Evolutionary conservation across 306 rosid species (phyloP).

Genomic region (Castanea sativa): DNA sequence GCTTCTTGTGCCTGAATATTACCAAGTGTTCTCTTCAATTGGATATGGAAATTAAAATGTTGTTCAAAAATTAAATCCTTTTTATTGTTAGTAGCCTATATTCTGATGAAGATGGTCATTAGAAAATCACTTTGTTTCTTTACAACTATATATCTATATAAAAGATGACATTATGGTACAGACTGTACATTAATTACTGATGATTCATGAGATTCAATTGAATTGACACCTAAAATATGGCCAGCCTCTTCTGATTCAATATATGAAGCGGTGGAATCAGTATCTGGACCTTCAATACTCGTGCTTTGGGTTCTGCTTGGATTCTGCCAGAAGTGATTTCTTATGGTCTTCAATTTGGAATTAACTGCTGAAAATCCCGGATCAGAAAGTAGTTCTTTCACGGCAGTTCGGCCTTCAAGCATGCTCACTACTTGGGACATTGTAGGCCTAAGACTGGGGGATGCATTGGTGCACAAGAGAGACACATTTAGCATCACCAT

Average conservation of each 20-base stretch:
- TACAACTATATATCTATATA: not conserved
- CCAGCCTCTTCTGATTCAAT: conserved; percentile 42
- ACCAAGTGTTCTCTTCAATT: too few relatives aligned
- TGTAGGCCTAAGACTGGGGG: conserved; percentile 85
- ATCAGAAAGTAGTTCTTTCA: conserved; percentile 73
- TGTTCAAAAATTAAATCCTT: too few relatives aligned
- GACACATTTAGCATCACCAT: conserved; percentile 83
- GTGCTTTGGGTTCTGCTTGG: conserved; percentile 63
- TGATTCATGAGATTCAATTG: conserved; percentile 32
- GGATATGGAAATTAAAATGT: too few relatives aligned
- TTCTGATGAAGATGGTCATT: too few relatives aligned
- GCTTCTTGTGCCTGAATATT: too few relatives aligned
- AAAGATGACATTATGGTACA: not conserved
- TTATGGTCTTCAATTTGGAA: conserved; percentile 50
- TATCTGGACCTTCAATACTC: conserved; percentile 35
- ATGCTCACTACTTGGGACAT: conserved; percentile 93
- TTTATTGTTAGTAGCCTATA: too few relatives aligned
- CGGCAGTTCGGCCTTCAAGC: conserved; percentile 85
- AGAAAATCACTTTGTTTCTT: not conserved
- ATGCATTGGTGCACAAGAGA: conserved; percentile 87
- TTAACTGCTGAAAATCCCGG: conserved; percentile 70
- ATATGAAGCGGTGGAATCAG: conserved; percentile 49
- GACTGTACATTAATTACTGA: too few relatives aligned
- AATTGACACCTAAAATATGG: conserved; percentile 32
- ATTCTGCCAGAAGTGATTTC: conserved; percentile 85